Conservation (phyloP, 139 green algal species). For the Chlorella sp. region DNA sequence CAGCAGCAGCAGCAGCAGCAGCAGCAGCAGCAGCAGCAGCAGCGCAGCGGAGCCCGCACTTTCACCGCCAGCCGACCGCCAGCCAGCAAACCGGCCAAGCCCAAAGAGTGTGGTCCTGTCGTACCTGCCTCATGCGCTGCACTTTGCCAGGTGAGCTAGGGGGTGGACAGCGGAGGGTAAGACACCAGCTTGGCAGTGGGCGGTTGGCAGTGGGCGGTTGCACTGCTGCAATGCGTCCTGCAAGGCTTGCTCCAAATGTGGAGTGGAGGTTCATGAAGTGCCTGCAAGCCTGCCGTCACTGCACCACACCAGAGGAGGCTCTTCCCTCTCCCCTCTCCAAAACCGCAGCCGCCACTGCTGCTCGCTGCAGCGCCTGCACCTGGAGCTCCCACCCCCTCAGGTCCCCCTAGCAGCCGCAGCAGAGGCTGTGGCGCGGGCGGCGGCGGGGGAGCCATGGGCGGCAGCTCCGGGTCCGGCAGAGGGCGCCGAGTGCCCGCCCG, state of each 20-base stretch:
- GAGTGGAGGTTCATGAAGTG: too few relatives aligned
- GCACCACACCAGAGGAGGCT: too few relatives aligned
- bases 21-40: too few relatives aligned
- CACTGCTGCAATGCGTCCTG: not conserved
- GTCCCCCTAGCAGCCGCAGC: not conserved
- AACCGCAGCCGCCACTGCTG: constrained; percentile 6
- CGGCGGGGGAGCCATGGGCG: not conserved
- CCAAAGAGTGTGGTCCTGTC: not conserved
- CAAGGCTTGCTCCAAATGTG: too few relatives aligned
- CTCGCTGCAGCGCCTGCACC: constrained; percentile 1
- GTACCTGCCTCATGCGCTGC: constrained; percentile 16
- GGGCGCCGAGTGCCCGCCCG: constrained; percentile 17
- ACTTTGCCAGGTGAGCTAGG: not conserved
- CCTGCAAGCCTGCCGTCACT: too few relatives aligned
- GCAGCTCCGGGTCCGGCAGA: not conserved
- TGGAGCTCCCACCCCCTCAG: constrained; percentile 30
- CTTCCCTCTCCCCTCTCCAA: not conserved
- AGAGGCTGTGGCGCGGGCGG: not conserved
- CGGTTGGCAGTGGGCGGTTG: not conserved
- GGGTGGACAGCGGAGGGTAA: too few relatives aligned
- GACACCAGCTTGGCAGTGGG: too few relatives aligned
- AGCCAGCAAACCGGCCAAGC: too few relatives aligned
- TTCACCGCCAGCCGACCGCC: too few relatives aligned
- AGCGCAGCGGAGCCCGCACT: too few relatives aligned
- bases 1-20: not conserved